phyloP scores from a whole-genome alignment of 1,139 yeast species.

The Yamadazyma songkhlaensis region DNA sequence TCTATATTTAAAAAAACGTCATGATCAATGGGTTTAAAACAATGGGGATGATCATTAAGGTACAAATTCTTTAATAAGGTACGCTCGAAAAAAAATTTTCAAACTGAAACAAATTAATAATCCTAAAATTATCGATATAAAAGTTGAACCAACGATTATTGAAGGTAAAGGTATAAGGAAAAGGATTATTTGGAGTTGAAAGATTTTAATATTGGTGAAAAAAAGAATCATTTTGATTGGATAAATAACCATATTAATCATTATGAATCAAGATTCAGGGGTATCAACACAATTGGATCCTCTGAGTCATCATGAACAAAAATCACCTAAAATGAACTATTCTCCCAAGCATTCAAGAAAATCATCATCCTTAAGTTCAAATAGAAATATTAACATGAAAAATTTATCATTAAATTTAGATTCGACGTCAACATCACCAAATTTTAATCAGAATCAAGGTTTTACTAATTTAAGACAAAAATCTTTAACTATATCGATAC shows the following conservation, averaged over 20 bases:
- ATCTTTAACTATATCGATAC: slow-evolving; percentile 12
- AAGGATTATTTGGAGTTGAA: too few relatives aligned
- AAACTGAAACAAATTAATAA: slow-evolving; percentile 5
- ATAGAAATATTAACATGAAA: slow-evolving; percentile 30
- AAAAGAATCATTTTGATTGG: too few relatives aligned
- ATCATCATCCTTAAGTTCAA: slow-evolving; percentile 23
- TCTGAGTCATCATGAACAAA: background rate
- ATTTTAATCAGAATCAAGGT: background rate
- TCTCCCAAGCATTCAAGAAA: slow-evolving; percentile 39
- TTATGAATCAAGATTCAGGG: slow-evolving; percentile 4
- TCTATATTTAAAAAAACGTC: background rate
- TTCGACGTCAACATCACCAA: background rate
- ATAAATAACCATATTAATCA: too few relatives aligned
- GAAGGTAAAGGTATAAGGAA: too few relatives aligned
- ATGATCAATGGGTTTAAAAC: background rate
- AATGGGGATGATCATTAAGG: slow-evolving; percentile 3
- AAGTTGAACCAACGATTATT: too few relatives aligned
- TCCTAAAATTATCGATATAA: background rate
- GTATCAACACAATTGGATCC: slow-evolving; percentile 1
- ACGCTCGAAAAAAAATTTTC: slow-evolving; percentile 6
- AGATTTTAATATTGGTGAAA: too few relatives aligned
- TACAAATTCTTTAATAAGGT: slow-evolving; percentile 3
- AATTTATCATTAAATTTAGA: slow-evolving; percentile 32
- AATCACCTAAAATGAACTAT: slow-evolving; percentile 21
- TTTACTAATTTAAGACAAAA: slow-evolving; percentile 2